Percentiles rank a stretch among this genome's conserved stretches.
These are phyloP conservation scores for Bacidia rubella DNA, from an alignment of 495 filamentous ascomycete genomes.

Conservation along the genomic window DNA sequence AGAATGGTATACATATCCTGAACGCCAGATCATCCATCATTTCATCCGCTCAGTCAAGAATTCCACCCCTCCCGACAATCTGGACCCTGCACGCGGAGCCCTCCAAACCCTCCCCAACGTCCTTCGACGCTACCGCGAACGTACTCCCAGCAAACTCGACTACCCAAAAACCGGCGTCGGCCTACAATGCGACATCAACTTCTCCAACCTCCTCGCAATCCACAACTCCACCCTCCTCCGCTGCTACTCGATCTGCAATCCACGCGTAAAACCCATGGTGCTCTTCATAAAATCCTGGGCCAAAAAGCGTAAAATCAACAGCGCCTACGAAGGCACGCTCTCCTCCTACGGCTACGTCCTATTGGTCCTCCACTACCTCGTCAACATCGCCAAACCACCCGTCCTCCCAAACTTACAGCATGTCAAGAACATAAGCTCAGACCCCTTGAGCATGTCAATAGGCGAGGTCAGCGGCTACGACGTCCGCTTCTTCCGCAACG, in stretches of 20 bases:
- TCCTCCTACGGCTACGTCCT: constrained; percentile 82
- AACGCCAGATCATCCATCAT: constrained; percentile 7
- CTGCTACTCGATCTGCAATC: constrained; percentile 63
- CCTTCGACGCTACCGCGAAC: constrained; percentile 14
- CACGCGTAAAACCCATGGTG: constrained; percentile 57
- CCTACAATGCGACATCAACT: constrained; percentile 76
- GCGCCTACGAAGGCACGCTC: constrained; percentile 65
- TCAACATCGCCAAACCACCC: constrained; percentile 62
- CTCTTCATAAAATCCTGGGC: constrained; percentile 78
- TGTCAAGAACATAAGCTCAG: constrained; percentile 12
- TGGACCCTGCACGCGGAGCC: neutral
- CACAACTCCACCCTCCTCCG: constrained; percentile 67
- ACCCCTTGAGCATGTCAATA: neutral
- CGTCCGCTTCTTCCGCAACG: constrained; percentile 56
- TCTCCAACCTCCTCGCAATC: constrained; percentile 60
- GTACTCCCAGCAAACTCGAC: constrained; percentile 36
- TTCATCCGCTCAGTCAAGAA: constrained; percentile 10
- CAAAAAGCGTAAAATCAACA: constrained; percentile 65
- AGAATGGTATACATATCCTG: constrained; percentile 16
- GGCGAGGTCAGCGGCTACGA: constrained; percentile 37
- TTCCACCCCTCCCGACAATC: neutral
- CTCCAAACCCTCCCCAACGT: constrained; percentile 16
- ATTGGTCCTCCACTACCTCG: constrained; percentile 82
- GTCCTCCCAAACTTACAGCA: constrained; percentile 69
- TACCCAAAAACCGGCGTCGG: constrained; percentile 57